Evolutionary conservation across 202 grass and related monocot species (phyloP), one percentile per base, ranked within the genome.

Genomic region (Brachypodium distachyon): DNA sequence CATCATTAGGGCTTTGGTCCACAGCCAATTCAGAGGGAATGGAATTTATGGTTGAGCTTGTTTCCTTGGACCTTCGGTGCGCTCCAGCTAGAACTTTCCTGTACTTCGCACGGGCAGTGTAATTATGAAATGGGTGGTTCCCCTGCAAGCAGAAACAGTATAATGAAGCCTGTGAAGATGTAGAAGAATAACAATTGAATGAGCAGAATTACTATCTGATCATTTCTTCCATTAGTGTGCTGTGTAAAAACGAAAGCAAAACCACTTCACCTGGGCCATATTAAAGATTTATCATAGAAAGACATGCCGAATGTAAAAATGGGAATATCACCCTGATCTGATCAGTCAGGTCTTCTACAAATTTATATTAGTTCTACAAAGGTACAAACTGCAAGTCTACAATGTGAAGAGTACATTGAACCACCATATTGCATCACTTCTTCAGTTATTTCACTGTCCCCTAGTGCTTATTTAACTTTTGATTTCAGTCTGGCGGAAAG

Each of bases 41-140:
- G 38, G 77, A 61, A 41, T 94, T 81, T 36, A 75, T 27, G 12
- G 16, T 36, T 16, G 38, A 58, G 41, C 40, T 85, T 55, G 55
- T 57, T 76, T 78, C 47, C 89, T 78, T 89, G 5, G 48, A 81
- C 61, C 10, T 83, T 63, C 19, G 62, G 27, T 53, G 58, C 56
- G 62, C 88, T 81, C 87, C 86, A 16, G 85, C 43, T 42, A 85
- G 43, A 31, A 82, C 77, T 85, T 95, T 93, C 61, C 89, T 89
- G 66, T 98, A 98, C 71, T 83, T 90, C 54, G 87, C 89, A 68
- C 96, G 81, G 65, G 85, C 82, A 29, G 91, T 98, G 82, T 95
- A 98, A 73, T 98, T 98, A 82, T 98, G 96, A 81, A 98, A 98
- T 67, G 91, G 87, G 81, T 95, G 78, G 43, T 98, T 93, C 78